Conservation (phyloP, 176 grass and related monocot genomes). For the Oryza meyeriana region DNA sequence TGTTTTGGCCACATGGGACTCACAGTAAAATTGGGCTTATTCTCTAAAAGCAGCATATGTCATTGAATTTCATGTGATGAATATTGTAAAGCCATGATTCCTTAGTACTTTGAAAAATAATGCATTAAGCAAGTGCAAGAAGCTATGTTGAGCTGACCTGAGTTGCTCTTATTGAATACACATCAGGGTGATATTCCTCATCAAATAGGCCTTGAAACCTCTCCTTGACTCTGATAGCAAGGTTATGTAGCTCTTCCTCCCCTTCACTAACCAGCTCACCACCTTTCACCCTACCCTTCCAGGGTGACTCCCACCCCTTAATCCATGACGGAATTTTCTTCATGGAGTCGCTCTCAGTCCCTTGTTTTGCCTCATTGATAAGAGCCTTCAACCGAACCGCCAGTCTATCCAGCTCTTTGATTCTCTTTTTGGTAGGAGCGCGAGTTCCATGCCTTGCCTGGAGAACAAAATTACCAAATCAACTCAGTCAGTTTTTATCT, state of each 20-base stretch:
- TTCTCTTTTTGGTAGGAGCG: slow-evolving; percentile 77
- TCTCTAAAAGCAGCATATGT: not conserved
- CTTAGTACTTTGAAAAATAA: not conserved
- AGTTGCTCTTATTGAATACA: slow-evolving; percentile 79
- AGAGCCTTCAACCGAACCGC: slow-evolving; percentile 48
- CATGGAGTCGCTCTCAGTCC: slow-evolving; percentile 24
- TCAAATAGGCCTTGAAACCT: slow-evolving; percentile 71
- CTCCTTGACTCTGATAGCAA: slow-evolving; percentile 70
- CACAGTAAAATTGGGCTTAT: not conserved
- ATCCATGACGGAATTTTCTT: slow-evolving; percentile 73
- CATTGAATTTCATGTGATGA: not conserved
- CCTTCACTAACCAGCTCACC: slow-evolving; percentile 81
- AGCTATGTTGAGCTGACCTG: slow-evolving; percentile 50
- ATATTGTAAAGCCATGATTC: not conserved
- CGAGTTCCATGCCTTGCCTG: slow-evolving; percentile 95
- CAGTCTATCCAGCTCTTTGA: slow-evolving; percentile 81
- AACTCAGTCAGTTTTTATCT: not conserved
- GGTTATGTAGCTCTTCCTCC: slow-evolving; percentile 73
- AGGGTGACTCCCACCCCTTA: slow-evolving; percentile 74
- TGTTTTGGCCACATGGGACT: not conserved
- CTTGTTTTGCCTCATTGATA: slow-evolving; percentile 49
- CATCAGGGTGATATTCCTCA: slow-evolving; percentile 79
- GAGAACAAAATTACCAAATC: not conserved
- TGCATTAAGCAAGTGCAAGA: not conserved
- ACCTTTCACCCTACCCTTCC: slow-evolving; percentile 73